Percentiles rank a stretch among this genome's conserved stretches.
phyloP scores from a whole-genome alignment of 345 rosid genomes.

The Salix viminalis region DNA sequence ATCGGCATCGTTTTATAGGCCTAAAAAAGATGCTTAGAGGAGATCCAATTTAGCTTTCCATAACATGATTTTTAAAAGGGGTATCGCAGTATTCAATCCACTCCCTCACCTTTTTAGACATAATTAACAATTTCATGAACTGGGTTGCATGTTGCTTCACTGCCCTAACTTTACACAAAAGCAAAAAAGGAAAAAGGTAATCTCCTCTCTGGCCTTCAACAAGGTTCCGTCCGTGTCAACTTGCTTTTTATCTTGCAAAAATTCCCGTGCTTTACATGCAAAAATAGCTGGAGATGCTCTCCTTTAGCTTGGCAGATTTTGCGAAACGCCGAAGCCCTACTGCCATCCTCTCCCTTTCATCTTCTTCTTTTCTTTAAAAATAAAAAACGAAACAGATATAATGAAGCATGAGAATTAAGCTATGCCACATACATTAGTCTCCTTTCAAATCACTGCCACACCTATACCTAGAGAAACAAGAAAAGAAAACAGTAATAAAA shows the following conservation, averaged over 20 bases:
- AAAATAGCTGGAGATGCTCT: neutral
- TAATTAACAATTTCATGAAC: neutral
- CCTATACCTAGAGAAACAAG: neutral
- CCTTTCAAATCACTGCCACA: neutral
- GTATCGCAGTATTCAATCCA: neutral
- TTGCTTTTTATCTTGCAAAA: neutral
- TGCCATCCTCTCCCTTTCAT: neutral
- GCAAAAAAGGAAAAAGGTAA: neutral
- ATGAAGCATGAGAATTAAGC: too few species aligned
- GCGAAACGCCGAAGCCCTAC: neutral
- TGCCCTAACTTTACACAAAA: neutral
- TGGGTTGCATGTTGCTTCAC: neutral
- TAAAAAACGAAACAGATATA: neutral
- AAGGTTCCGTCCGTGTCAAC: neutral
- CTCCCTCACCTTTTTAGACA: neutral
- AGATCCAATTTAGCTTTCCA: neutral
- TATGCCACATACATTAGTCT: neutral
- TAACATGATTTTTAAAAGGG: neutral
- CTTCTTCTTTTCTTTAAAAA: neutral
- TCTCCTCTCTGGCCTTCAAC: neutral
- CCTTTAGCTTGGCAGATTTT: neutral
- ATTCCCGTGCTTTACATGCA: neutral
- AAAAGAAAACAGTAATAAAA: neutral
- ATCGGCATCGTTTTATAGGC: neutral
- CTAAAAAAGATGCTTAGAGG: neutral